Evolutionary conservation across 2,329 filamentous ascomycete genomes (phyloP), one percentile per base, ranked within the genome.

Genomic region (Stagonosporopsis cucurbitacearum): DNA sequence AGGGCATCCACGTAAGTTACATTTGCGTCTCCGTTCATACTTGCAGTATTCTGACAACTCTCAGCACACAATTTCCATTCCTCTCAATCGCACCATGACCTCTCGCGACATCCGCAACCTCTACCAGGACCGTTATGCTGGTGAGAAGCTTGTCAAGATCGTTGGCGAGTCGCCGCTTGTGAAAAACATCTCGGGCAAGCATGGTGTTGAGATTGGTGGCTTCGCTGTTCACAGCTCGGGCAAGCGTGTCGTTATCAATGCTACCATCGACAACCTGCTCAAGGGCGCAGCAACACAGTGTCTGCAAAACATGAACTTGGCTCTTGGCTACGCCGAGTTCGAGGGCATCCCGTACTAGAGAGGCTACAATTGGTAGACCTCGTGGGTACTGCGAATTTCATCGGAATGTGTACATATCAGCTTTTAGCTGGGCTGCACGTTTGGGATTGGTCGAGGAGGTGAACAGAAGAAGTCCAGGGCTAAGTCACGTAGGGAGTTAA

Each of bases 271-370:
- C 78, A 96, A 97, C 78, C 79, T 97, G 65, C 83, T 95, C 67
- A 97, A 97, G 85, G 93, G 93, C 57, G 93, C 93, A 50, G 91
- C 91, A 6, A 96, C 93, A 11, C 93, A 96, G 76, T 96, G 92
- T 79, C 79, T 96, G 75, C 93, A 96, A 82, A 96, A 96, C 78
- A 95, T 96, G 91, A 96, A 96, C 77, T 81, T 96, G 55, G 89
- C 91, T n/a, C 83, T 96, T 11, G 92, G 92, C 41, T 96, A 94
- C 72, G 87, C 86, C 41, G 92, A 96, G 79, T 96, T 92, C 71
- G 90, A 96, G 73, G 92, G 92, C 36, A 96, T 96, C 64, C 91
- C 91, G 28, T 74, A 74, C 51, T 74, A 71, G 54, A 50, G 52
- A 28, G 26, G 56, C 39, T 7, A 30, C 13, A 28, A 23, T 15